These are phyloP conservation scores for Tetrapisispora iriomotensis DNA, from an alignment of 805 yeast genomes.

Conservation along the genomic window DNA sequence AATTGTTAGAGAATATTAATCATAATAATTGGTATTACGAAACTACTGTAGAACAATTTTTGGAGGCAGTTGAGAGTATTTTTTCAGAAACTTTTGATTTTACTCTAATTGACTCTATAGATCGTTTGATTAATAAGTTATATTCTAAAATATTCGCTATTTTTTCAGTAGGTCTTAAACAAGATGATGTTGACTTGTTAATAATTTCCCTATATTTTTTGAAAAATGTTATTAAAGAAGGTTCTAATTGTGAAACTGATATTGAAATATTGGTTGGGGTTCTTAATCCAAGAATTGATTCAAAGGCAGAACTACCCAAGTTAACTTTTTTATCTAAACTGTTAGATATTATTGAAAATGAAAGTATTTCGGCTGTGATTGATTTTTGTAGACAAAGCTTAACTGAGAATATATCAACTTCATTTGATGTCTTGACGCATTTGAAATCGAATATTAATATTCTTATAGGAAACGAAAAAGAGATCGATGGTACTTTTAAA, in stretches of 20 bases:
- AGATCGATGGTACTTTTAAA: slow-evolving; percentile 55
- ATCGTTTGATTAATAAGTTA: slow-evolving; percentile 30
- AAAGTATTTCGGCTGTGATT: background rate
- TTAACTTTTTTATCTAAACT: background rate
- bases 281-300: background rate
- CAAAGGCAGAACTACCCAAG: background rate
- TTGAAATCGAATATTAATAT: slow-evolving; percentile 19
- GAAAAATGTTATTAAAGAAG: background rate
- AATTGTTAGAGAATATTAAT: slow-evolving; percentile 36
- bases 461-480: slow-evolving; percentile 48
- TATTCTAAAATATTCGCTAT: slow-evolving; percentile 39
- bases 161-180: slow-evolving; percentile 38
- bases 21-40: slow-evolving; percentile 45
- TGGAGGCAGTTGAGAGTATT: slow-evolving; percentile 29
- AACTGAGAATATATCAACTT: background rate
- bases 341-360: background rate
- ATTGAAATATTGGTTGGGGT: background rate
- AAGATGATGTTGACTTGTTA: slow-evolving; percentile 5
- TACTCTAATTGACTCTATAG: slow-evolving; percentile 15
- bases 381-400: background rate
- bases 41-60: slow-evolving; percentile 41
- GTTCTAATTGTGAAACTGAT: background rate
- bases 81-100: slow-evolving; percentile 1
- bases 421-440: background rate
- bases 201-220: background rate